Evolutionary conservation across 768 basidiomycete genomes (phyloP), one percentile per base, ranked within the genome.

Genomic region (Tephrocybe sp.): DNA sequence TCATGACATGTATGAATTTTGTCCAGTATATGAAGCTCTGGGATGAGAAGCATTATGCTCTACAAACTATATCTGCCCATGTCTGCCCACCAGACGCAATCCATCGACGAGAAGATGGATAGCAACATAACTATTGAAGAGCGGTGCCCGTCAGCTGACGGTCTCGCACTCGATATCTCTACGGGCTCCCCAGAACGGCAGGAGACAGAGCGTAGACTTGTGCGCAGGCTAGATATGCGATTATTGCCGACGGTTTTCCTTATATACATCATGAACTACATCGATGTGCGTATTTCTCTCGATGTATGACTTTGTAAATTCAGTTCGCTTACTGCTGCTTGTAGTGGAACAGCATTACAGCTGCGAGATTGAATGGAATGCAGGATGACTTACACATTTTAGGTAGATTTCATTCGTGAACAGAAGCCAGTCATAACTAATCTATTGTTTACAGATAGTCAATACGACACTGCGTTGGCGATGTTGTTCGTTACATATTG

Each of bases 401-500:
- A 20, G 38, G 38, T 39, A 39, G 38, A 20, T 8, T 36, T 17
- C 15, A 8, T 36, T n/a, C n/a, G n/a, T 36, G 34, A 12, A 17
- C 28, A 5, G 28, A 11, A 30, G 5, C 28, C 28, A 11, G 8
- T 36, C 34, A 7, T 36, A 9, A 36, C 34, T 36, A n/a, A 12
- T n/a, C 9, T 48, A 9, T 36, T 12, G 6, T 36, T 36, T 12
- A 36, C 34, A 83, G 81, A 77, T 50, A 62, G 81, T 9, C 73
- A 80, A 59, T 83, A 83, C 58, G 68, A 69, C n/a, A 76, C 76
- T 3, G 66, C 81, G n/a, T 63, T 84, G 12, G 80, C 80, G 0
- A 66, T 79, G 39, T 67, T 83, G 21, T 83, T 74, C 53, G 84
- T 70, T 1, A 79, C 81, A 1, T 84, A 86, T 53, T 78, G 77